Base-by-base conservation (phyloP, 768 basidiomycete species). In the Termitomyces sp. region DNA sequence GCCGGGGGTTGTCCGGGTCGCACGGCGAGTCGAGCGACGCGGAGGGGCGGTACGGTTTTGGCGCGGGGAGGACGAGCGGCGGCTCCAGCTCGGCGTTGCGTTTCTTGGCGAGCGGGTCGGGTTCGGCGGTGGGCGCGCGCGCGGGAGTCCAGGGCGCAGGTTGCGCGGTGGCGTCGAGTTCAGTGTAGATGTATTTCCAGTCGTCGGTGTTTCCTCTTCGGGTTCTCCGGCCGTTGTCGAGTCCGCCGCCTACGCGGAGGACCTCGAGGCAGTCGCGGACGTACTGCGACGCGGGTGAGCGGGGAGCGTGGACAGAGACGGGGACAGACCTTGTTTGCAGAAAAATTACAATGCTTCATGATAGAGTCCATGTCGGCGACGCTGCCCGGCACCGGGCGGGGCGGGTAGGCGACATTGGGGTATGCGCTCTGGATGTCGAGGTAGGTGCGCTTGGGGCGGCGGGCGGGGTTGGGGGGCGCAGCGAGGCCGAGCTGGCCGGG, bases 221-320 rank as follows among this genome's bases (percentile, higher is more conserved):
- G 43, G 88, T 69, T 26, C 90, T 79, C 24, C 83, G 79, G 43
- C 84, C 86, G 59, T 88, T 86, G 70, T 98, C 93, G 49, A 96
- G 78, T 1, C 90, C 88, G 7, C 84, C 92, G 18, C 93, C 94
- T 35, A 92, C 73, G 5, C 94, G 85, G 13, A 98, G 79, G 61
- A 94, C 87, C 67, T 97, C 94, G 36, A 97, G 73, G 65, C 95
- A 98, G 67, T 97, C 94, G 10, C 95, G 88, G n/a, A 97, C 95
- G 70, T 92, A 94, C 89, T 95, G 55, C 50, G 52, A 62, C 4
- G 26, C 45, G 43, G 24, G 38, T 40, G 38, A 40, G 38, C 6
- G 38, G 38, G n/a, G n/a, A n/a, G n/a, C n/a, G n/a, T n/a, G n/a
- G n/a, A n/a, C n/a, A n/a, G n/a, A n/a, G n/a, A n/a, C n/a, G n/a